Evolutionary conservation across 768 basidiomycete species (phyloP).

Genomic region (Tylopilus felleus): DNA sequence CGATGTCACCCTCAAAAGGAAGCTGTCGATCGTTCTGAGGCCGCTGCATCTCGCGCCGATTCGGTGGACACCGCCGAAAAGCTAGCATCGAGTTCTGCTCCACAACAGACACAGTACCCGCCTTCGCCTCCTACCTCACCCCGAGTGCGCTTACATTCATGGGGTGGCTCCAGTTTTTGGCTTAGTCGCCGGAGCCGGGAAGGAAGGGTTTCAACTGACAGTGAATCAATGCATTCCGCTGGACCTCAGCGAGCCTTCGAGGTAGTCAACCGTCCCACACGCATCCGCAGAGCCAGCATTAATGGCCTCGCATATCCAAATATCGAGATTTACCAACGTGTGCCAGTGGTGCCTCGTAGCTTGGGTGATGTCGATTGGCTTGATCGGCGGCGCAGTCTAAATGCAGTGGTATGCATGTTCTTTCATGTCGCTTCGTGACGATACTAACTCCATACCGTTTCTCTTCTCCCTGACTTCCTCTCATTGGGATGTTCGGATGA

Average conservation of each 20-base stretch:
- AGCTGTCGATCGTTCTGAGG: constrained; percentile 23
- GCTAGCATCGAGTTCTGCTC: constrained; percentile 28
- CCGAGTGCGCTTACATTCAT: constrained; percentile 35
- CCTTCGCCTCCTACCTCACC: constrained; percentile 32
- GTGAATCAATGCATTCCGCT: constrained; percentile 34
- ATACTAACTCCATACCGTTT: constrained; percentile 21
- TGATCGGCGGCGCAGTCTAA: constrained; percentile 66
- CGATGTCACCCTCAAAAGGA: constrained; percentile 16
- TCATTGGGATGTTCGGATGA: constrained; percentile 1
- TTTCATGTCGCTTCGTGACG: constrained; percentile 16
- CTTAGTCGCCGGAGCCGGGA: constrained; percentile 34
- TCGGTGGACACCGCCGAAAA: constrained; percentile 44
- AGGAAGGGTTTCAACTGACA: constrained; percentile 40
- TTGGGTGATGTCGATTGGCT: constrained; percentile 79
- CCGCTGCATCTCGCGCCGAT: constrained; percentile 30
- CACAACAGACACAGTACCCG: constrained; percentile 30
- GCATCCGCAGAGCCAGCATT: constrained; percentile 49
- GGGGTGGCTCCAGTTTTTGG: constrained; percentile 38
- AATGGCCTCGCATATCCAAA: constrained; percentile 39
- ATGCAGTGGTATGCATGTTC: constrained; percentile 55
- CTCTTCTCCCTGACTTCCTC: not conserved
- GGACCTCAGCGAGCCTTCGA: constrained; percentile 42
- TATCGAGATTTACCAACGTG: constrained; percentile 47
- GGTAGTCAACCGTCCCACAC: constrained; percentile 49
- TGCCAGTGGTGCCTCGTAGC: constrained; percentile 45